phyloP scores from a whole-genome alignment of 768 basidiomycete species.

The Artomyces pyxidatus region DNA sequence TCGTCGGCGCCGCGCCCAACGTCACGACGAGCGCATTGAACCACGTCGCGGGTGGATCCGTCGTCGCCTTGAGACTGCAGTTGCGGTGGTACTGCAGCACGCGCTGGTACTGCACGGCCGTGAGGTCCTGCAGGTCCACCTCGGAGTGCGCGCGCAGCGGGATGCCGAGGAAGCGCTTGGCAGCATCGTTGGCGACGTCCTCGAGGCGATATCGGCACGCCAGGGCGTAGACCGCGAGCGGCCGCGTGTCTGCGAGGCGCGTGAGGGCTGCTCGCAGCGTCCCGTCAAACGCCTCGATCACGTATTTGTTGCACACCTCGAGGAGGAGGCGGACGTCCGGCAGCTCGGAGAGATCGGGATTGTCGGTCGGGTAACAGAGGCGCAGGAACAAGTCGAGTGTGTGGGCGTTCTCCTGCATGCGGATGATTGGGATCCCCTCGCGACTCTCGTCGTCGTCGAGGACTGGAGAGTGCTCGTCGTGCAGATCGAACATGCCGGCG shows the following conservation, averaged over 20 bases:
- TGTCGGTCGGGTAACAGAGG: constrained; percentile 11
- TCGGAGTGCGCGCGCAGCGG: not conserved
- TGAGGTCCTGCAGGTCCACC: not conserved
- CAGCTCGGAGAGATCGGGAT: constrained; percentile 6
- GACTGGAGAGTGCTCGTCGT: not conserved
- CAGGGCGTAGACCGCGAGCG: constrained; percentile 8
- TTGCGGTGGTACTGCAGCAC: constrained; percentile 8
- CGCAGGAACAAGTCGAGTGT: constrained; percentile 8
- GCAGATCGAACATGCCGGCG: constrained; percentile 12
- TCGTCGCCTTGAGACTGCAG: constrained; percentile 7
- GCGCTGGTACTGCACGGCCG: constrained; percentile 8
- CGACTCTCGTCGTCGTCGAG: not conserved
- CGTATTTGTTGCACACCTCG: constrained; percentile 11
- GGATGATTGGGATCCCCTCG: constrained; percentile 3
- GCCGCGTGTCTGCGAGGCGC: constrained; percentile 4
- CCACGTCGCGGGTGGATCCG: constrained; percentile 7
- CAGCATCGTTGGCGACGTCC: constrained; percentile 11
- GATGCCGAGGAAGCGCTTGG: constrained; percentile 5
- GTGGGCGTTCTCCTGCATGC: constrained; percentile 6
- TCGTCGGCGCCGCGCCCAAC: constrained; percentile 2
- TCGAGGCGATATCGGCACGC: constrained; percentile 10
- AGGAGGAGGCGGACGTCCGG: constrained; percentile 8
- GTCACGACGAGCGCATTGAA: constrained; percentile 9
- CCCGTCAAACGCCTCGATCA: constrained; percentile 9
- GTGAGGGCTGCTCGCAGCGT: constrained; percentile 7